Evolutionary conservation across 257 asterid species (phyloP), one percentile per base, ranked within the genome.

Genomic region (Salvia hispanica): DNA sequence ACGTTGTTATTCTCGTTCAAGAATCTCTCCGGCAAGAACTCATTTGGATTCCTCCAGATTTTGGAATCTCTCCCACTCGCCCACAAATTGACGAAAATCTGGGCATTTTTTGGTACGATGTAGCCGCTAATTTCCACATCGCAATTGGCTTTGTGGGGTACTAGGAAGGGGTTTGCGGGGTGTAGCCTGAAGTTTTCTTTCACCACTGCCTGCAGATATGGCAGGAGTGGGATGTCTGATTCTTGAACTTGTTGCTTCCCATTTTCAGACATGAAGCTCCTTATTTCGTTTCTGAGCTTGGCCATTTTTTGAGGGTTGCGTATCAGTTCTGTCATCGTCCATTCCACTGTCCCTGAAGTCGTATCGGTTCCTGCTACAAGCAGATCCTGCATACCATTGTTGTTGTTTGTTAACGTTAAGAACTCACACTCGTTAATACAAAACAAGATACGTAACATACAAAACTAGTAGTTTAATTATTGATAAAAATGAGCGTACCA

Each of bases 151-250:
- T 74, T 70, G 54, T 34, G 88, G 6, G 78, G 86, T 44, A 76
- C 3, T 12, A 83, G 5, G 2, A 78, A 28, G 0, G 88, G 80
- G 11, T 3, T 71, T 0, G 69, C 40, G 0, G 84, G 88, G 43
- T 80, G 85, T 5, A 80, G 73, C 11, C 84, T 67, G 3, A 83
- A 76, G 2, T 78, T 73, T 45, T 83, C 85, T 46, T 80, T 78
- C 9, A 83, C 74, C 2, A 80, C 64, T 0, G 82, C 79, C 42
- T 66, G 75, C 39, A 77, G 64, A 14, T 67, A 78, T 1, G 82
- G 77, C 2, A 74, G 57, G 0, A 16, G 40, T 39, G 70, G 1
- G 48, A 75, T 60, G 51, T 81, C 77, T 1, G 75, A 62, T 66
- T 81, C 86, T 25, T 78, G 5, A 4, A 81, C 6, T 12, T 25